Evolutionary conservation across 1,284 basidiomycete genomes (phyloP), one percentile per base, ranked within the genome.

Genomic region (Hypsizygus ulmarius): DNA sequence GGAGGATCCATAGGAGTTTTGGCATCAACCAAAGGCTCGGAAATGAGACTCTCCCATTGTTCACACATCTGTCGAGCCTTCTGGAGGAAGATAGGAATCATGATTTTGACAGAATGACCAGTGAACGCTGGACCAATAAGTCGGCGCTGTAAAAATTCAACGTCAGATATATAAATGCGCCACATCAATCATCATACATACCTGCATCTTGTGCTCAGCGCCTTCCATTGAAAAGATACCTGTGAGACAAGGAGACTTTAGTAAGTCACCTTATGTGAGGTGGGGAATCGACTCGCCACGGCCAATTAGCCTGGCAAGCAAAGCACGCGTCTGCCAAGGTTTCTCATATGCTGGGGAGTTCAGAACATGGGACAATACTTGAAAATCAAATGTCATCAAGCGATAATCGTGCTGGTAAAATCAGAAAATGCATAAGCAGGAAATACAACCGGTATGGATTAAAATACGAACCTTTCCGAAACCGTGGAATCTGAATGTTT

Each of bases 171-270:
- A 11, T 14, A 4, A 16, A 32, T 28, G 1, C 12, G 4, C 27
- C 8, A 28, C n/a, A 10, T 2, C 8, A 28, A 28, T 14, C 12
- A 32, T 11, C 10, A 9, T n/a, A 16, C 49, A 43, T 49, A 72
- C 71, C 57, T 73, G 71, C 21, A 62, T 48, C 49, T 63, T 67
- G 55, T 79, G 78, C 54, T 73, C 72, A 0, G 60, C 56, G 10
- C 77, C 77, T 64, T 80, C 73, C 64, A 70, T 69, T 2, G 73
- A 67, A 58, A 79, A 75, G 30, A 80, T 65, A 41, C 78, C 71
- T 78, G 42, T 21, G 5, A 11, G 3, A 36, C 21, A 37, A 45
- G 41, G 16, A 18, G 21, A 14, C 5, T 35, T 33, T 32, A 19
- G 15, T 39, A 11, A 27, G 8, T 29, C 15, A 9, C 12, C 39